A percentile compares a stretch with the other conserved stretches of the same genome.
These are phyloP conservation scores for Hyphopichia buzzinii DNA, from an alignment of 1,139 yeast species.

Conservation along the genomic window DNA sequence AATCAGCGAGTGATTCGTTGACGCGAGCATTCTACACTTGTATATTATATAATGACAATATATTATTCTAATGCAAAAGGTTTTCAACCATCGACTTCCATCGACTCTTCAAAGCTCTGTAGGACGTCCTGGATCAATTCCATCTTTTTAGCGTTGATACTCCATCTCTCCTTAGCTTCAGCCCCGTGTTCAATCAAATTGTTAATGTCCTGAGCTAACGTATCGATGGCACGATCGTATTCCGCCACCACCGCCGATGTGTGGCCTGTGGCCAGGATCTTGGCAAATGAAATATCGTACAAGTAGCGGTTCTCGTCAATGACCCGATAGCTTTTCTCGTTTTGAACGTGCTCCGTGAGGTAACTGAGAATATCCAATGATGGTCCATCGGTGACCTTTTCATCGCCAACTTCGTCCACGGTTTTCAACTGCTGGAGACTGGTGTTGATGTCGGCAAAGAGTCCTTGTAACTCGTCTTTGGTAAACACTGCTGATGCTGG, in stretches of 20 bases:
- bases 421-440: conserved; percentile 11
- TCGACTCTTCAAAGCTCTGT: conserved; percentile 9
- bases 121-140: conserved; percentile 24
- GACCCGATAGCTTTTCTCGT: conserved; percentile 20
- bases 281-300: conserved; percentile 17
- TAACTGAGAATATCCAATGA: conserved; percentile 13
- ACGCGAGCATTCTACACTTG: no score
- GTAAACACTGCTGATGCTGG: conserved; percentile 19
- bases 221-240: conserved; percentile 31
- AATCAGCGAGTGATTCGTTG: conserved; percentile 15
- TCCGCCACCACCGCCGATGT: conserved; percentile 23
- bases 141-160: conserved; percentile 30
- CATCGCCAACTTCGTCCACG: conserved; percentile 11
- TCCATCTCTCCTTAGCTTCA: conserved; percentile 35
- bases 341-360: conserved; percentile 25
- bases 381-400: conserved; percentile 3
- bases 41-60: conserved; percentile 1
- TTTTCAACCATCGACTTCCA: conserved; percentile 8
- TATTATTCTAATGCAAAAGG: conserved; percentile 6
- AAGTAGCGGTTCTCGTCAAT: conserved; percentile 23
- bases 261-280: conserved; percentile 12
- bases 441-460: conserved; percentile 20
- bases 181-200: conserved; percentile 30
- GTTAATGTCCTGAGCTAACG: conserved; percentile 23
- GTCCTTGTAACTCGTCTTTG: conserved; percentile 15